Evolutionary conservation across 2,329 filamentous ascomycete genomes (phyloP), one percentile per base, ranked within the genome.

Genomic region (Pseudopyricularia cyperi): DNA sequence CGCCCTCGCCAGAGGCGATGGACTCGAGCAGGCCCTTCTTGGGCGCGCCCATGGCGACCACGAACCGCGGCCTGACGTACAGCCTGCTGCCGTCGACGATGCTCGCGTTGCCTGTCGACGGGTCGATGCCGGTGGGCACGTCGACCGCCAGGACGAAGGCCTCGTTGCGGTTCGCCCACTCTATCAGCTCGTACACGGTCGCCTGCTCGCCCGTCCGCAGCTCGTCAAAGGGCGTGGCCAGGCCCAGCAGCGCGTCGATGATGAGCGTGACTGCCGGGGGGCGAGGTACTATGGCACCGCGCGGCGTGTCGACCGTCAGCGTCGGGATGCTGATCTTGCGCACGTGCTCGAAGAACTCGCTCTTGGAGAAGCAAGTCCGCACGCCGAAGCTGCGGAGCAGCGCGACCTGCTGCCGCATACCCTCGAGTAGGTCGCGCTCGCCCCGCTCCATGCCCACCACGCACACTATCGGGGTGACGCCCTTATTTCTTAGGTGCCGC

Each of bases 101-200:
- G 53, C 74, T 77, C 15, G 79, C 75, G 62, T 77, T 77, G 60
- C 89, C 89, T 37, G 82, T 83, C 0, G 82, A 81, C 3, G 87
- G 88, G 57, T 91, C 89, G 49, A 95, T 81, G 5, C 93, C 93
- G 0, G 87, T 91, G 1, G 93, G 93, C 6, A 94, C 81, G 63
- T 95, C 91, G n/a, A 98, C 80, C 0, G 89, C 87, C 19, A 98
- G 71, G 3, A 93, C 84, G 53, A 84, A 82, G 0, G 89, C 83
- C 57, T 89, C 87, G 63, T 84, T 87, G 57, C 89, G 84, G 63
- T 96, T 97, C 3, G 89, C 85, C 89, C 90, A 97, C 56, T 89
- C 85, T 61, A 96, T 93, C 62, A 96, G 79, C 62, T 94, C 86
- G 61, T 94, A 90, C 0, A 89, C 87, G 0, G 85, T 85, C 3